A percentile compares a stretch with the other conserved stretches of the same genome.
Evolutionary conservation across 257 asterid genomes (phyloP).

Genomic region (Solanum piurae): DNA sequence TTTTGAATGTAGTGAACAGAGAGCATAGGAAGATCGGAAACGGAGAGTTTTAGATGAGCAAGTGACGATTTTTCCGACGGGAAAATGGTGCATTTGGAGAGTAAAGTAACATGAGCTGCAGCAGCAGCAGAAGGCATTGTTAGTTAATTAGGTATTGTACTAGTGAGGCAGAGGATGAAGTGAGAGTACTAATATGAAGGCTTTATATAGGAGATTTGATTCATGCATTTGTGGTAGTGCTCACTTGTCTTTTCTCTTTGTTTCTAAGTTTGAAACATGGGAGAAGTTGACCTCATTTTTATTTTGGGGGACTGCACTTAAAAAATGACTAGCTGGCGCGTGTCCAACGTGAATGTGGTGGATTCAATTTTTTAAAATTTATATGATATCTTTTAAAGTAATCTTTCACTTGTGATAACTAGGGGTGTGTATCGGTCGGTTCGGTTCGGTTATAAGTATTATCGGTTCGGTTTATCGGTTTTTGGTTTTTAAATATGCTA

Average conservation of each 20-base stretch:
- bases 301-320: not conserved
- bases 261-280: not conserved
- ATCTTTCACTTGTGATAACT: no score
- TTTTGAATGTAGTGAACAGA: not conserved
- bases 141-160: not conserved
- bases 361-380: not conserved
- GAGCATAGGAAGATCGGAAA: constrained; percentile 48
- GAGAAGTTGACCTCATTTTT: not conserved
- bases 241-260: not conserved
- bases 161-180: constrained; percentile 6
- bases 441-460: no score
- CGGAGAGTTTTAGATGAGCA: constrained; percentile 45
- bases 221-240: constrained; percentile 29
- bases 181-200: not conserved
- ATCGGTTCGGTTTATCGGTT: no score
- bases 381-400: no score
- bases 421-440: no score
- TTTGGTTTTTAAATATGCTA: no score
- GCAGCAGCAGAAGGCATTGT: constrained; percentile 20
- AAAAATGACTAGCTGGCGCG: not conserved
- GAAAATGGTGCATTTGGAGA: constrained; percentile 24
- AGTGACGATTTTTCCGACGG: constrained; percentile 34
- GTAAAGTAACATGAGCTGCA: not conserved
- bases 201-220: constrained; percentile 32
- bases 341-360: not conserved